Base-by-base conservation (phyloP, 768 basidiomycete species). In the Leccinellum rugosiceps region DNA sequence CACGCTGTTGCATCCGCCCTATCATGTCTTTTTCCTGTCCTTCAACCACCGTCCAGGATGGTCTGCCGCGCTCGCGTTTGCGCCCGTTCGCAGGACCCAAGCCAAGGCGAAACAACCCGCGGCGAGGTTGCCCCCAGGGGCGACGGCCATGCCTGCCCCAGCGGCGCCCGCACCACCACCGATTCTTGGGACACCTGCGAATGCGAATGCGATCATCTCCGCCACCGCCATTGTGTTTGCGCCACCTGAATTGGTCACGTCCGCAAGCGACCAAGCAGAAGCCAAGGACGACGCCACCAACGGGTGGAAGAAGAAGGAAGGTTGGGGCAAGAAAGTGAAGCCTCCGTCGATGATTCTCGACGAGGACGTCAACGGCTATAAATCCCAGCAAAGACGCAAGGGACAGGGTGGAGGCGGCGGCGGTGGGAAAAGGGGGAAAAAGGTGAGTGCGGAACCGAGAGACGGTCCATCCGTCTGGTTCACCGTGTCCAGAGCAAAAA, bases 341-440 rank as follows among this genome's bases (percentile, higher is more conserved):
- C 92, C 92, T 15, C 92, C 92, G 3, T 89, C 89, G 1, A 93
- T 94, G 90, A 78, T 93, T 21, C 81, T 94, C 10, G 92, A 94
- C 58, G 92, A 94, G 58, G 90, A 94, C 59, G 78, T 94, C 60
- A 94, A 94, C 56, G 92, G 92, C 1, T 94, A 88, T 72, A 88
- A 84, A 65, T 65, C 79, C 13, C 76, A 78, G 11, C 83, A 81
- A 53, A 84, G 80, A 60, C 78, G 80, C 59, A 78, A 73, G 15
- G 81, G 79, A 2, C 23, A 56, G 1, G 81, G 43, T 14, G 43
- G 78, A 15, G 82, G 83, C 53, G 78, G 74, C 3, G 65, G 71
- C 6, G 67, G 71, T 5, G 72, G 73, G 9, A 80, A 76, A 69
- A 81, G 77, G 56, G 75, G 80, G 21, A 90, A 82, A 69, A 91